Evolutionary conservation across 2,329 filamentous ascomycete genomes (phyloP), one percentile per base, ranked within the genome.

Genomic region (Trichoderma sp.): DNA sequence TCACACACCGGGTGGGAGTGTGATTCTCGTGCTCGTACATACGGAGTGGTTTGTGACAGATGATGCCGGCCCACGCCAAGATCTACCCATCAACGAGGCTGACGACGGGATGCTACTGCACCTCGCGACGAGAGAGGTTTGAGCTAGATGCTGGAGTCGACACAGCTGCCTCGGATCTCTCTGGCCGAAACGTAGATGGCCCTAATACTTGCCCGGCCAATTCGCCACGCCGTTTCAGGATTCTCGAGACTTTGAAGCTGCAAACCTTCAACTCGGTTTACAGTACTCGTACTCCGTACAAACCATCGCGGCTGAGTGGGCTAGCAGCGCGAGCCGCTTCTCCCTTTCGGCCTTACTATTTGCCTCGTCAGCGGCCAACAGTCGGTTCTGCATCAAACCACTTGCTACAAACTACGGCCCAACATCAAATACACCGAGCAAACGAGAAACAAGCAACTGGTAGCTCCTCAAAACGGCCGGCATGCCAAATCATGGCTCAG

Each of bases 51-150:
- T 30, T 43, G 51, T 61, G 53, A 69, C 66, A 51, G 66, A 18
- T 43, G 39, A n/a, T 69, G 66, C 34, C 56, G 66, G 36, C 36
- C 66, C 28, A 62, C 57, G 66, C 66, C 66, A 62, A 62, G 66
- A 70, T 70, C 66, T 62, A n/a, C 56, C 66, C 66, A 62, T 34
- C 57, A 36, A 39, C 56, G 66, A 70, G 66, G 66, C 66, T 70
- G 66, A 70, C 34, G 32, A 70, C 66, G 66, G 66, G 66, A 70
- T 70, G 66, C 66, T 70, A 70, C 66, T 70, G 66, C 66, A 70
- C 57, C 66, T 70, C 56, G 56, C 56, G 66, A 70, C 66, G 39
- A 51, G 26, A 53, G 39, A 62, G n/a, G 66, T 70, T 61, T 70
- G 66, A 53, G 39, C 60, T 70, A 53, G 43, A 61, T 53, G 57